These are phyloP conservation scores for Histomonas meleagridis DNA, from an alignment of 208 protist species.

Conservation along the genomic window DNA sequence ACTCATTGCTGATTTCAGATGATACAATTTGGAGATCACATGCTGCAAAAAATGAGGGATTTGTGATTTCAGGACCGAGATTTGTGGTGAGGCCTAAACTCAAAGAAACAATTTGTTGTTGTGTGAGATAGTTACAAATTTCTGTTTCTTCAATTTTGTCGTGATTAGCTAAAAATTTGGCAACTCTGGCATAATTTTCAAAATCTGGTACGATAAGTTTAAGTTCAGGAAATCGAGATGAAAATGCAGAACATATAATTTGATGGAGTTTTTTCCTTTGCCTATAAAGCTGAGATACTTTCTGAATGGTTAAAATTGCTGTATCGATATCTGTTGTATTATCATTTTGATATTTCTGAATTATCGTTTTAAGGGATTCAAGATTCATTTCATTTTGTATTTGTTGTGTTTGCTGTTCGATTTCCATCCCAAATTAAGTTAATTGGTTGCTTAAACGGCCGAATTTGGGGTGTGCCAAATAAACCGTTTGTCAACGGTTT, in stretches of 20 bases:
- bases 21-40: background rate
- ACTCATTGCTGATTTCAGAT: background rate
- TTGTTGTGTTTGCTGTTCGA: background rate
- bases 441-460: too few species aligned
- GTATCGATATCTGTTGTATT: background rate
- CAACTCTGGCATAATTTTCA: background rate
- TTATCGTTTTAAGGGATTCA: background rate
- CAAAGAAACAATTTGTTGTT: background rate
- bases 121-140: background rate
- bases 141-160: background rate
- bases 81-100: background rate
- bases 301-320: background rate
- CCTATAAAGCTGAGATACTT: background rate
- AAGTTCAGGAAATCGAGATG: background rate
- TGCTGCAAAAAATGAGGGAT: background rate
- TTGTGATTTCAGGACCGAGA: background rate
- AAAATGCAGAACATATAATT: background rate
- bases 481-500: too few species aligned
- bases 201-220: background rate
- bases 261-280: background rate
- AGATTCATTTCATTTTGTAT: background rate
- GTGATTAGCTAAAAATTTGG: background rate
- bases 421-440: background rate
- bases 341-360: background rate
- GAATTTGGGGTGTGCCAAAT: too few species aligned